These are phyloP conservation scores for Ilyonectria robusta DNA, from an alignment of 2,329 filamentous ascomycete species.

Conservation along the genomic window DNA sequence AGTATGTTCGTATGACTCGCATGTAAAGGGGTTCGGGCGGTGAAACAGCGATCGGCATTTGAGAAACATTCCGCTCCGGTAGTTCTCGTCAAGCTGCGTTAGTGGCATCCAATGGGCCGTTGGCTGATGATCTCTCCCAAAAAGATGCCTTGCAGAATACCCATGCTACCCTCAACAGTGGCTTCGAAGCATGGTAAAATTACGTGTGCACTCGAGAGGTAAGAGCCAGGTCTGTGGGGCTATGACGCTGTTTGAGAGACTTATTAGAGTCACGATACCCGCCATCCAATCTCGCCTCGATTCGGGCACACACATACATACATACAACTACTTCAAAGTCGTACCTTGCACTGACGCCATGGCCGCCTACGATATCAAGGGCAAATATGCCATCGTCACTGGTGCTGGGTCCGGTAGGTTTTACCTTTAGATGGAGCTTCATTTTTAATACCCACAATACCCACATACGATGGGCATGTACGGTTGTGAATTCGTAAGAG, in stretches of 20 bases:
- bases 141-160: neutral
- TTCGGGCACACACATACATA: neutral
- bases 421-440: neutral
- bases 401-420: slow-evolving; percentile 26
- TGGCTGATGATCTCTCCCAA: too few relatives aligned
- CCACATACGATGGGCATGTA: neutral
- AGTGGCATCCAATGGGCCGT: too few relatives aligned
- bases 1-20: too few relatives aligned
- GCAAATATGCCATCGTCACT: slow-evolving; percentile 26
- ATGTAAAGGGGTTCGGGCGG: too few relatives aligned
- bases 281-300: neutral
- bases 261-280: neutral
- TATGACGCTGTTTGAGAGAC: neutral
- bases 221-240: neutral
- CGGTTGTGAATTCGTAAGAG: neutral
- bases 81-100: too few relatives aligned
- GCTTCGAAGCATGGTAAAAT: neutral
- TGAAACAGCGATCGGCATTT: too few relatives aligned
- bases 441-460: neutral
- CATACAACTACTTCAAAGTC: neutral
- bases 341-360: neutral
- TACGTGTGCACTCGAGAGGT: neutral
- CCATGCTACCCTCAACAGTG: neutral
- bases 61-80: too few relatives aligned
- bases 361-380: slow-evolving; percentile 19